These are phyloP conservation scores for Paramecium biaurelia DNA, from an alignment of 73 alveolate species.

Conservation along the genomic window DNA sequence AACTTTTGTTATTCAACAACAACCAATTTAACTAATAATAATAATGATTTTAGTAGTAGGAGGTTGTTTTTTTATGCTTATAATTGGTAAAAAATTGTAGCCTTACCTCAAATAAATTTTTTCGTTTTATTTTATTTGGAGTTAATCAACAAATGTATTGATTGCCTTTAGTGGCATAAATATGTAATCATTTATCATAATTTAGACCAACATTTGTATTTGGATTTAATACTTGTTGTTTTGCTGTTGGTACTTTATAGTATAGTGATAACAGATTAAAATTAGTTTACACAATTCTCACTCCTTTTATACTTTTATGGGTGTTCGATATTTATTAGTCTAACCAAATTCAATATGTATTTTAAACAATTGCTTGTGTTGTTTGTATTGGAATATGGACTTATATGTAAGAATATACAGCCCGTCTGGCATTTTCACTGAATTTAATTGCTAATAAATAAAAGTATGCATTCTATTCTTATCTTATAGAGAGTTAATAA, in stretches of 20 bases:
- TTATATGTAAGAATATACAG: not conserved
- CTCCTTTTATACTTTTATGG: not conserved
- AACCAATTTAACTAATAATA: not conserved
- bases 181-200: not conserved
- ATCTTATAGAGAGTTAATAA: not conserved
- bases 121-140: not conserved
- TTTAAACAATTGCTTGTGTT: not conserved
- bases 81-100: not conserved
- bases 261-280: slow-evolving; percentile 12
- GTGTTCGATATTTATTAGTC: not conserved
- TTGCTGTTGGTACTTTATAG: not conserved
- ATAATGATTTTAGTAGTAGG: not conserved
- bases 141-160: not conserved
- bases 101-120: not conserved
- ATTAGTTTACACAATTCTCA: not conserved
- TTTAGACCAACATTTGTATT: not conserved
- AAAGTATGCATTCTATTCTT: not conserved
- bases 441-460: not conserved
- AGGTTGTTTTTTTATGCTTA: not conserved
- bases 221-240: not conserved
- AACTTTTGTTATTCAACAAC: not conserved
- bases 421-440: not conserved
- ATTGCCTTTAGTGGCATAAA: not conserved
- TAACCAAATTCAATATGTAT: not conserved
- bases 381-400: not conserved